phyloP scores from a whole-genome alignment of 2,329 filamentous ascomycete species.

The Exophiala sideris region DNA sequence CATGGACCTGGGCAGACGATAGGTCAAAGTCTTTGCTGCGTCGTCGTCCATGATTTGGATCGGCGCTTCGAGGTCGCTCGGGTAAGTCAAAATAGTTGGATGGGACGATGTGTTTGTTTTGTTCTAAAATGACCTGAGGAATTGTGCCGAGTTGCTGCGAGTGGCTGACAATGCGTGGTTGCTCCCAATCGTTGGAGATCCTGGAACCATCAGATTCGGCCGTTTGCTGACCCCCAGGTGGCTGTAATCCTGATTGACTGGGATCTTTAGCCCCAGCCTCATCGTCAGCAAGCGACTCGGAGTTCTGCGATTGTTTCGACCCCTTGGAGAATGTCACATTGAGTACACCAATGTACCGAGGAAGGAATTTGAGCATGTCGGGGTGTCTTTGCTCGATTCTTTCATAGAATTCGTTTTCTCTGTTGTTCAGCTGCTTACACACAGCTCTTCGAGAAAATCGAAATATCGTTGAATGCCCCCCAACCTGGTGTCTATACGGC shows the following conservation, averaged over 20 bases:
- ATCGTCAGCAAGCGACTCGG: not conserved
- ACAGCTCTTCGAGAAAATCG: constrained; percentile 92
- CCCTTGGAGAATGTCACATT: constrained; percentile 94
- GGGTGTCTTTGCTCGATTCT: constrained; percentile 88
- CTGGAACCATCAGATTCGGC: not conserved
- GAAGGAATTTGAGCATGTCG: constrained; percentile 83
- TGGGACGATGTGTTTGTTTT: constrained; percentile 90
- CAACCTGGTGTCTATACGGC: constrained; percentile 95
- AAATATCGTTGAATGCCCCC: constrained; percentile 93
- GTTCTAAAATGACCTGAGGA: constrained; percentile 87
- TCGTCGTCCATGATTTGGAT: constrained; percentile 30
- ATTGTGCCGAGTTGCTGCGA: constrained; percentile 72
- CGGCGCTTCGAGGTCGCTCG: constrained; percentile 38
- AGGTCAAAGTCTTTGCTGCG: constrained; percentile 17
- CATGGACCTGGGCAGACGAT: not conserved
- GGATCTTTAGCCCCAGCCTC: constrained; percentile 1
- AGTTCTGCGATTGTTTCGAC: constrained; percentile 52
- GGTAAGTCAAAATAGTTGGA: constrained; percentile 72
- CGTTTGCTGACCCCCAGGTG: not conserved
- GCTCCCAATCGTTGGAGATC: constrained; percentile 27
- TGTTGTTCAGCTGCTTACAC: constrained; percentile 96
- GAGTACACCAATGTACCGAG: constrained; percentile 84
- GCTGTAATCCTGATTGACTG: not conserved
- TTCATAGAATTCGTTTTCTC: constrained; percentile 98
- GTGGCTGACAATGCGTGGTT: constrained; percentile 63